phyloP scores from a whole-genome alignment of 208 protist species.

The Wallacemonas collosoma region DNA sequence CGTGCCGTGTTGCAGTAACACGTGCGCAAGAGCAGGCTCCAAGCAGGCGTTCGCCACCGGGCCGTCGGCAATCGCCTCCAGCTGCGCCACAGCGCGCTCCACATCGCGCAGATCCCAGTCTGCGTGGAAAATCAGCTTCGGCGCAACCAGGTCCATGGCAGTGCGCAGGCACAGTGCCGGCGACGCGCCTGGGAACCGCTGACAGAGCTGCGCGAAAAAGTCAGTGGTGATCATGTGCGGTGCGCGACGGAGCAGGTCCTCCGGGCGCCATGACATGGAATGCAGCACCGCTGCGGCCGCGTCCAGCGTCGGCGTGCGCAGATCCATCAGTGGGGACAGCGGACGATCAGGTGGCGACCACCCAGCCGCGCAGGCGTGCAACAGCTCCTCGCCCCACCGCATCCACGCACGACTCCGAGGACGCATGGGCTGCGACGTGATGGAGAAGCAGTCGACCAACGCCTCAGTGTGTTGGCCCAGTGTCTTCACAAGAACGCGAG shows the following conservation, averaged over 20 bases:
- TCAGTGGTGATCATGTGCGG: slow-evolving; percentile 5
- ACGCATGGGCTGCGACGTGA: background rate
- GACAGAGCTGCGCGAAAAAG: slow-evolving; percentile 6
- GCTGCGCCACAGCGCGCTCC: slow-evolving; percentile 8
- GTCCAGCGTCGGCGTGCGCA: slow-evolving; percentile 1
- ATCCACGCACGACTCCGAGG: background rate
- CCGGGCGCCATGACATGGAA: background rate
- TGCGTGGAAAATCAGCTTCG: slow-evolving; percentile 14
- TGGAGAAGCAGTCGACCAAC: background rate
- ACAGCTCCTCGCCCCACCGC: background rate
- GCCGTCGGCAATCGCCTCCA: slow-evolving; percentile 14
- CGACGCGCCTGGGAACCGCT: background rate
- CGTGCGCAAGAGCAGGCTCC: slow-evolving; percentile 26
- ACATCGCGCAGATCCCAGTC: background rate
- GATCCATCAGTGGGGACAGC: background rate
- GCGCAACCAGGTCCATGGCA: slow-evolving; percentile 8
- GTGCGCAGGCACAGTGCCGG: slow-evolving; percentile 4
- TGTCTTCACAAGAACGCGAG: background rate
- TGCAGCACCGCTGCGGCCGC: background rate
- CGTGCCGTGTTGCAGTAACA: slow-evolving; percentile 18
- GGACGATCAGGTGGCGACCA: background rate
- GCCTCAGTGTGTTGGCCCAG: background rate
- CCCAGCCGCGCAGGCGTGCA: background rate
- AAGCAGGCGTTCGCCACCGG: slow-evolving; percentile 21
- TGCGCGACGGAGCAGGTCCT: slow-evolving; percentile 7